Base-by-base conservation (phyloP, 2,329 filamentous ascomycete species). In the Scleromitrula shiraiana region DNA sequence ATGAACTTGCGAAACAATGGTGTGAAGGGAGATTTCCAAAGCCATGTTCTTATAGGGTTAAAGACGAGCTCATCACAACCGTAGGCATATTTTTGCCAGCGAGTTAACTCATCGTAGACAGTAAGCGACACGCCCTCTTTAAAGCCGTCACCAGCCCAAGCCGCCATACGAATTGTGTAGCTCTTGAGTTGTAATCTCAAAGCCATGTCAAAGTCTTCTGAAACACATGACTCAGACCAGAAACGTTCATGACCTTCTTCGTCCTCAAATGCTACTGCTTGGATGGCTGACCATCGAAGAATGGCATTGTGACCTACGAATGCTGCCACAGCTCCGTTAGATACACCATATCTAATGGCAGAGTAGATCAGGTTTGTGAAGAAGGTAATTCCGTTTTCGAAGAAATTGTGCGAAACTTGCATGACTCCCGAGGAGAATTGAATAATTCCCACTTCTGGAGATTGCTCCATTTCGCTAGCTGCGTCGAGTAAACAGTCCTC, bases 251-350 rank as follows among this genome's bases (percentile, higher is more conserved):
- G 51, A 6, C 74, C 76, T 45, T 80, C 77, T 43, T 78, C 53
- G 26, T 56, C 74, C 36, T 68, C 65, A 57, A 72, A 78, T 2
- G 71, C 71, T 41, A 82, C 72, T 36, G 76, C 68, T 56, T 82
- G 78, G 20, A 82, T 67, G 14, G 78, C 78, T 41, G 70, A 69
- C 84, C 84, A 88, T 26, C 85, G 75, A 12, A 88, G 70, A 49
- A 88, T 77, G 2, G 84, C 84, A 59, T 88, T 88, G 70, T 88
- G 84, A 0, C 84, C 84, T 50, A 88, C 84, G 55, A 88, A 88
- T 2, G 56, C 52, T 0, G 83, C 80, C 2, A 84, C 77, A 42
- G 88, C 85, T 3, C 85, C 85, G 45, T 78, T 82, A 4, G 78
- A 77, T 22, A 88, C 82, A 17, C 79, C 77, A 59, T 82, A 88